Evolutionary conservation across 208 protist genomes (phyloP).

Genomic region (Trichomonas tenax): DNA sequence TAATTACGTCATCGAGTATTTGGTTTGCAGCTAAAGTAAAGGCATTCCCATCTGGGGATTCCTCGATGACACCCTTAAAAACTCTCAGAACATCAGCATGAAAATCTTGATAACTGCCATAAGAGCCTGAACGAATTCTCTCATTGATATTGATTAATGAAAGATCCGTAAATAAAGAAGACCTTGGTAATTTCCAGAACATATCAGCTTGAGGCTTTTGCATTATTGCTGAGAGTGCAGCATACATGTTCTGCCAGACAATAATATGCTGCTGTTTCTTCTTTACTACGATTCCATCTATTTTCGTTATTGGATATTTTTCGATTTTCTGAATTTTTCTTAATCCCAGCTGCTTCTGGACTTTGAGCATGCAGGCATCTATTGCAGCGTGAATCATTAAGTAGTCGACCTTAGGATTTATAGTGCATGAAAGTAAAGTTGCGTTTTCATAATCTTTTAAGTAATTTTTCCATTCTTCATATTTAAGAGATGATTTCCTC

Average conservation of each 20-base stretch:
- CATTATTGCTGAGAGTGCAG: background rate
- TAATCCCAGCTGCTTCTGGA: background rate
- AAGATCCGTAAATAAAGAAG: background rate
- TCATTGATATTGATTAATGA: background rate
- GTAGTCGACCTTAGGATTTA: slow-evolving; percentile 52
- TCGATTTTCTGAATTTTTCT: background rate
- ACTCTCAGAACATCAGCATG: background rate
- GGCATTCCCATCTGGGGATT: background rate
- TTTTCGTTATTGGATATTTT: background rate
- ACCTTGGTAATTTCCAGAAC: background rate
- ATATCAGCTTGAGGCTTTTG: background rate
- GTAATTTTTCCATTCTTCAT: slow-evolving; percentile 51
- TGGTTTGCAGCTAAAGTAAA: background rate
- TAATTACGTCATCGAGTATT: background rate
- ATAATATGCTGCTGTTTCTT: background rate
- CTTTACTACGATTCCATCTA: background rate
- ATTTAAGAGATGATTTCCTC: background rate
- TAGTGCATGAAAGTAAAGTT: slow-evolving; percentile 57
- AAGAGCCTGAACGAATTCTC: background rate
- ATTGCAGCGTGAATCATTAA: slow-evolving; percentile 44
- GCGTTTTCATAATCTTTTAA: slow-evolving; percentile 70
- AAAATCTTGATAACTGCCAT: background rate
- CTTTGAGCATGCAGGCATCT: background rate
- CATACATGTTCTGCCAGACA: background rate
- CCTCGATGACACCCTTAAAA: background rate